These are phyloP conservation scores for Penicillium coprophilum DNA, from an alignment of 495 filamentous ascomycete species.

Conservation along the genomic window DNA sequence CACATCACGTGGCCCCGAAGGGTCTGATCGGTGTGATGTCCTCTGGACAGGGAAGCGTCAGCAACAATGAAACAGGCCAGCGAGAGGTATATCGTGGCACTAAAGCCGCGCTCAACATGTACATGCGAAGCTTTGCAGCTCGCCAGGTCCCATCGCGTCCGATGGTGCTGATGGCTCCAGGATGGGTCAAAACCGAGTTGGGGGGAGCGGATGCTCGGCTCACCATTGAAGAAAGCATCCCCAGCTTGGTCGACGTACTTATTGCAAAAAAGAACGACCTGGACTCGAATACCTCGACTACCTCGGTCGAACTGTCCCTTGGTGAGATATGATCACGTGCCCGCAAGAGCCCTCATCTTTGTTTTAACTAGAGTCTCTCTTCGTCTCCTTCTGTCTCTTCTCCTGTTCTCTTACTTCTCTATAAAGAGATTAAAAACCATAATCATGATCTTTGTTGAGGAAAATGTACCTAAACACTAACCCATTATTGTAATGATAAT, in stretches of 20 bases:
- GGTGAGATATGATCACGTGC: background rate
- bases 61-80: conserved; percentile 2
- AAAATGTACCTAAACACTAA: too few relatives aligned
- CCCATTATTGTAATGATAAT: too few relatives aligned
- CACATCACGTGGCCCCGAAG: background rate
- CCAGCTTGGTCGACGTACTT: background rate
- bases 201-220: conserved; percentile 2
- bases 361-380: too few relatives aligned
- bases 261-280: background rate
- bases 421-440: too few relatives aligned
- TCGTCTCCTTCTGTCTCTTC: too few relatives aligned
- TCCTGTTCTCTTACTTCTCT: too few relatives aligned
- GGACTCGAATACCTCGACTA: conserved; percentile 1
- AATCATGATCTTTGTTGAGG: too few relatives aligned
- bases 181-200: conserved; percentile 2
- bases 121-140: conserved; percentile 3
- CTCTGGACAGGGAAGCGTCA: conserved; percentile 1
- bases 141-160: background rate
- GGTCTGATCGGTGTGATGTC: conserved; percentile 6
- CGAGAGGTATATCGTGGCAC: conserved; percentile 4
- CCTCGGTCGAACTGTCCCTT: conserved; percentile 1
- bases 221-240: conserved; percentile 4
- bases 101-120: conserved; percentile 3
- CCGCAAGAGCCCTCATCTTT: too few relatives aligned
- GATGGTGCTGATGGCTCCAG: conserved; percentile 1